Base-by-base conservation (phyloP, 208 protist genomes). In the Acanthamoeba royreba region DNA sequence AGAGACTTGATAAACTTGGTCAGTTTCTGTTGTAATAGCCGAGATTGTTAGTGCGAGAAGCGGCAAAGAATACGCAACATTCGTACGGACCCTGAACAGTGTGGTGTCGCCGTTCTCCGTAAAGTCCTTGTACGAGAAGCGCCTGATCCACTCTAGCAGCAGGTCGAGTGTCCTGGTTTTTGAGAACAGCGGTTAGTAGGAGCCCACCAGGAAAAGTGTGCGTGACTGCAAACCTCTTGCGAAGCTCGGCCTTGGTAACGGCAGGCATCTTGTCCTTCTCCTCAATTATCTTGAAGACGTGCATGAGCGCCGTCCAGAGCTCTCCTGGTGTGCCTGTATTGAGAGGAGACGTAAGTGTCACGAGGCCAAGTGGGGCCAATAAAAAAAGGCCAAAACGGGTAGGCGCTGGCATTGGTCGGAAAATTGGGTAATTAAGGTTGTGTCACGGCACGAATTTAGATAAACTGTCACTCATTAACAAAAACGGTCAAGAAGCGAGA, bases 61-160 rank as follows among this genome's bases (percentile, higher is more conserved):
- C 55, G 55, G n/a, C n/a, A n/a, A n/a, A n/a, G n/a, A n/a, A n/a
- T n/a, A n/a, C n/a, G n/a, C n/a, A n/a, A n/a, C n/a, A n/a, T n/a
- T n/a, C n/a, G n/a, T 17, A 13, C 19, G 22, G 13, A 79, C 69
- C 69, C 47, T 79, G 40, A 79, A 79, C 2, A 79, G 69, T 2
- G 69, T 79, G 22, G 42, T 79, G 69, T 79, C 69, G 7, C 69
- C 69, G 11, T 79, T 79, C 40, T 79, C 69, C 1, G 69, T 79
- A 42, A 79, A 79, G 69, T 79, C 69, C 69, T 79, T 79, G 69
- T 79, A 79, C 9, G 69, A 79, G 69, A 79, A 79, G 4, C 69
- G 69, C 25, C 69, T 33, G 7, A 79, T 79, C 69, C 69, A 79
- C 35, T 79, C 69, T 4, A 79, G 38, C 38, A 79, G 35, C 69